These are phyloP conservation scores for Phlyctochytrium planicorne DNA, from an alignment of 192 early-diverging fungal species.

Conservation along the genomic window DNA sequence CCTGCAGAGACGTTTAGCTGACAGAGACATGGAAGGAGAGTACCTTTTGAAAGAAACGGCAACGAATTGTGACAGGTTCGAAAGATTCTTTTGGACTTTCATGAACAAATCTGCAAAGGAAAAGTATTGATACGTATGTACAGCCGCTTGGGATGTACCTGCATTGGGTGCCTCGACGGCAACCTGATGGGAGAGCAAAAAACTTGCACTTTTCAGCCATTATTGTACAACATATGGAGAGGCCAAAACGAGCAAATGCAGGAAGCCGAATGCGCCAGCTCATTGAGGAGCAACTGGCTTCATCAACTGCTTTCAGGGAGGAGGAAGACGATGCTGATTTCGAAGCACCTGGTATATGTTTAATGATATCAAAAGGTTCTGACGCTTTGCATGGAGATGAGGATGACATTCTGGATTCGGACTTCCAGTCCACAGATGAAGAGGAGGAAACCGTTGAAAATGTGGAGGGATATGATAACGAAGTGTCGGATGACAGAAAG, in stretches of 20 bases:
- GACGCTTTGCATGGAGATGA: not conserved
- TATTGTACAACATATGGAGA: not conserved
- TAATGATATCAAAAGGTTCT: not conserved
- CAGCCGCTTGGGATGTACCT: no score
- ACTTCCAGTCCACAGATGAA: conserved; percentile 4
- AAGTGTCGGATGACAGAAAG: not conserved
- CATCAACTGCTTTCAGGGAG: not conserved
- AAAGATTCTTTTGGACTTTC: no score
- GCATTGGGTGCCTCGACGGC: no score
- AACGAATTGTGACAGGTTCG: no score
- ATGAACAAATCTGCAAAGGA: no score
- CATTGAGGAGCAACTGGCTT: conserved; percentile 7
- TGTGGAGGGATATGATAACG: not conserved
- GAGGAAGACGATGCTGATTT: conserved; percentile 3
- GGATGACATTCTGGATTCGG: not conserved
- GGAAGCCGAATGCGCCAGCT: conserved; percentile 7
- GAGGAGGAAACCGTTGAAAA: not conserved
- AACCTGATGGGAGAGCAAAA: not conserved
- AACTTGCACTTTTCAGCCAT: not conserved
- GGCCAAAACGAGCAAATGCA: conserved; percentile 1
- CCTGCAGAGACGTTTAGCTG: no score
- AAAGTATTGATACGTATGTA: no score
- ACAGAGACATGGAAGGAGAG: no score
- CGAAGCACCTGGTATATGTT: not conserved
- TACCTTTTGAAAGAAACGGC: no score